These are phyloP conservation scores for Wickerhamomyces subpelliculosus DNA, from an alignment of 805 yeast genomes.

Conservation along the genomic window DNA sequence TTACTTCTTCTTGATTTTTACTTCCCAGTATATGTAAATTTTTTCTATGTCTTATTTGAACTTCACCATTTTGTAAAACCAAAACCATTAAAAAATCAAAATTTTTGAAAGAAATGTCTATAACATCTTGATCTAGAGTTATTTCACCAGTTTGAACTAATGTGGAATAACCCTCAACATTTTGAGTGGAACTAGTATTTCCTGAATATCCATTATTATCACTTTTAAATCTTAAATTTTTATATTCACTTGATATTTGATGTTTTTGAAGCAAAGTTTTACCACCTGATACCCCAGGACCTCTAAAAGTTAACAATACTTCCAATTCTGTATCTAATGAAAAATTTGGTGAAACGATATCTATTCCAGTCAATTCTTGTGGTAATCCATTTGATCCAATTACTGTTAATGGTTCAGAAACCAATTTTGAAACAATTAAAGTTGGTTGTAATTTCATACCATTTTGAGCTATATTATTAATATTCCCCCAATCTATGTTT, in stretches of 20 bases:
- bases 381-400: constrained; percentile 22
- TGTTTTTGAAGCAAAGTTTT: constrained; percentile 16
- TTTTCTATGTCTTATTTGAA: constrained; percentile 39
- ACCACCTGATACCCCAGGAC: constrained; percentile 14
- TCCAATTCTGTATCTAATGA: constrained; percentile 37
- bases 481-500: constrained; percentile 49
- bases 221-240: constrained; percentile 14
- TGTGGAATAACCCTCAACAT: not conserved
- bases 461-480: constrained; percentile 34
- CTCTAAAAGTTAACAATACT: constrained; percentile 34
- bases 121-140: constrained; percentile 18
- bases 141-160: constrained; percentile 15
- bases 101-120: constrained; percentile 27
- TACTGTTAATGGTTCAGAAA: constrained; percentile 20
- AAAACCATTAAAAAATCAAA: constrained; percentile 35
- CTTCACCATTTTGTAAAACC: constrained; percentile 34
- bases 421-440: constrained; percentile 27
- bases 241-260: constrained; percentile 17
- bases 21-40: constrained; percentile 15
- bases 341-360: constrained; percentile 39
- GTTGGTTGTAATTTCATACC: constrained; percentile 30
- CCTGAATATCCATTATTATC: constrained; percentile 16
- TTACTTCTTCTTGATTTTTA: constrained; percentile 9
- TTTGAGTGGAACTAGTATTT: no score
- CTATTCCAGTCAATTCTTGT: constrained; percentile 28